Conservation (phyloP, 306 rosid species). For the Sesbania bispinosa region DNA sequence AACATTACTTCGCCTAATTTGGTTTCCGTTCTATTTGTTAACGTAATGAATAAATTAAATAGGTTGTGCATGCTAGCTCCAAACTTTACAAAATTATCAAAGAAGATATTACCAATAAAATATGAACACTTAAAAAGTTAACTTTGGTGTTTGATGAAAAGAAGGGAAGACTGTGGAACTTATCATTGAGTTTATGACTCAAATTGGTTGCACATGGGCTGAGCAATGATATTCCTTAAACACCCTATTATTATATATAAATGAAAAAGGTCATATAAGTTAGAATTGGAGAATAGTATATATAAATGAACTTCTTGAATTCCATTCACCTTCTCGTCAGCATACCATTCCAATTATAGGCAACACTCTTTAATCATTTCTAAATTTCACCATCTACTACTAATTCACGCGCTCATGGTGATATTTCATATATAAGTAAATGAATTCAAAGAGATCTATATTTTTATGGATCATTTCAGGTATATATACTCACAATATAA, state of each 20-base stretch:
- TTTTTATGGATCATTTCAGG: too few species aligned
- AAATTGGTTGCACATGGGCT: slow-evolving; percentile 43
- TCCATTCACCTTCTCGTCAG: background rate
- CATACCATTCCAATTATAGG: slow-evolving; percentile 3
- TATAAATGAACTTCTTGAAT: background rate
- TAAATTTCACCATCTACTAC: too few species aligned
- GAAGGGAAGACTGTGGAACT: slow-evolving; percentile 31
- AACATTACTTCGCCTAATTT: slow-evolving; percentile 28
- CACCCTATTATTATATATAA: slow-evolving; percentile 4
- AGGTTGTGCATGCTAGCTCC: slow-evolving; percentile 20
- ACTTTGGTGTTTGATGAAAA: slow-evolving; percentile 24
- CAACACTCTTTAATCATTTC: background rate
- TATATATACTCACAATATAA: too few species aligned
- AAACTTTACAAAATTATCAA: slow-evolving; percentile 15
- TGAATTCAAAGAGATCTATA: too few species aligned
- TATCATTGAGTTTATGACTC: slow-evolving; percentile 34
- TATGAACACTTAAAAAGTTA: slow-evolving; percentile 17
- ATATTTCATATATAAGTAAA: too few species aligned
- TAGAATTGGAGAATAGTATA: slow-evolving; percentile 5
- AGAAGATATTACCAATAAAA: slow-evolving; percentile 2
- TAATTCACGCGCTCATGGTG: too few species aligned
- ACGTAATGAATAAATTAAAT: slow-evolving; percentile 13
- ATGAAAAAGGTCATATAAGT: background rate
- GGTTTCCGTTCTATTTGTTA: slow-evolving; percentile 5
- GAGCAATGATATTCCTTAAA: slow-evolving; percentile 33